These are phyloP conservation scores for Turritis glabra DNA, from an alignment of 345 rosid genomes.

Conservation along the genomic window DNA sequence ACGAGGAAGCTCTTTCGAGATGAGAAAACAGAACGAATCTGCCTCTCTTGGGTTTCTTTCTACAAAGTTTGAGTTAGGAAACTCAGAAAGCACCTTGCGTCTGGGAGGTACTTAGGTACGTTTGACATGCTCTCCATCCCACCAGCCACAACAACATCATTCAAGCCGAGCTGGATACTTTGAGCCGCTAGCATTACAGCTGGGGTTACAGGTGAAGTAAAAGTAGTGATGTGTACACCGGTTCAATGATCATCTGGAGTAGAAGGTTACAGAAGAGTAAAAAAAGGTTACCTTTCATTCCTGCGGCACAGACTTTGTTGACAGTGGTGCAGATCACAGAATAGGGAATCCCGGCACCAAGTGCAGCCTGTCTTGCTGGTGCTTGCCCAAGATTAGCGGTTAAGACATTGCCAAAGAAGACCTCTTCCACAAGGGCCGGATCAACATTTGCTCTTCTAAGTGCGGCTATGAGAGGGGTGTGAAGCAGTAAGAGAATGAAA, in stretches of 20 bases:
- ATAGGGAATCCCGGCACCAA: constrained; percentile 90
- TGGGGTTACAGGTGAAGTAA: constrained; percentile 23
- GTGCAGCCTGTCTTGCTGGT: constrained; percentile 97
- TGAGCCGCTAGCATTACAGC: constrained; percentile 92
- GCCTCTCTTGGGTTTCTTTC: background rate
- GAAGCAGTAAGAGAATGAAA: constrained; percentile 9
- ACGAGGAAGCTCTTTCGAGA: background rate
- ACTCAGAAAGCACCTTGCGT: constrained; percentile 62
- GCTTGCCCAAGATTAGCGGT: constrained; percentile 97
- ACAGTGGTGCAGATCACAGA: constrained; percentile 88
- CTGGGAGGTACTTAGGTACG: constrained; percentile 84
- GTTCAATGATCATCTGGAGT: constrained; percentile 1
- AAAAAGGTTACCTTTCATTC: constrained; percentile 73
- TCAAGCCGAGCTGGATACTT: constrained; percentile 73
- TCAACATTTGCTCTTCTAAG: constrained; percentile 80
- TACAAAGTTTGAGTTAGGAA: background rate
- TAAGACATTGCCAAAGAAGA: constrained; percentile 90
- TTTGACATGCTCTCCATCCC: constrained; percentile 99
- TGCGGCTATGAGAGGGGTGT: constrained; percentile 52
- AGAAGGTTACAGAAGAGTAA: background rate
- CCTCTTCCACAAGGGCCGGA: constrained; percentile 90
- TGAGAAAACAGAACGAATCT: background rate
- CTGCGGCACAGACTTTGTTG: constrained; percentile 93
- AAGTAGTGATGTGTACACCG: background rate
- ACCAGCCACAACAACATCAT: constrained; percentile 89